Base-by-base conservation (phyloP, 495 filamentous ascomycete genomes). In the Tuber melanosporum region DNA sequence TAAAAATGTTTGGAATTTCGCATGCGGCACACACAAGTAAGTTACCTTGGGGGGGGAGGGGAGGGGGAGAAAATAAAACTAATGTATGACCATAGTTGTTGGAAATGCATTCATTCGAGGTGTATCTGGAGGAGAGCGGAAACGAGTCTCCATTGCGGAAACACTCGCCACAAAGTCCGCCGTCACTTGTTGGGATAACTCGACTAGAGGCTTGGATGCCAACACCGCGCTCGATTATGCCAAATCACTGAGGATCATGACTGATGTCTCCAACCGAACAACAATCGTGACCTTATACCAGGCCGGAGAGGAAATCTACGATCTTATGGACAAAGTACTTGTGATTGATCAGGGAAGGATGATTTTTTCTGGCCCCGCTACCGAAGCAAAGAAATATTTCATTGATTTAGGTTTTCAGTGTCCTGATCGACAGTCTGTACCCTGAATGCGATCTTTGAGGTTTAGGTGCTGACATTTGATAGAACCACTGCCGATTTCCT, bases 221-320 rank as follows among this genome's bases (percentile, higher is more conserved):
- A 91, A 88, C 41, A 94, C 93, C 8, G 93, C 93, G 1, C 86
- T 94, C 32, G 92, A 95, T 82, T 95, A 92, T 79, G 91, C 91
- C 32, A 91, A 89, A 76, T 92, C 91, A 0, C 84, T 95, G 47
- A 89, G 92, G 19, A 91, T 93, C 78, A 94, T 94, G 91, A 94
- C 93, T 42, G 91, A 94, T 78, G 89, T 94, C 75, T 91, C 88
- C 82, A 88, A 92, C 82, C 89, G 91, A 20, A 94, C 92, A 8
- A 94, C 91, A 0, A 85, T 95, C 45, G 92, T 92, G 26, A 94
- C 93, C 1, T 86, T 95, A 1, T 95, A 95, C 85, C 93, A 95
- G 82, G 92, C 92, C 2, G 91, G 93, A 72, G 90, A 95, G 83
- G 91, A 89, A 88, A 91, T 91, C 43, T 94, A 93, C 77, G 89